Evolutionary conservation across 1,284 basidiomycete genomes (phyloP).

Genomic region (Bjerkandera adusta): DNA sequence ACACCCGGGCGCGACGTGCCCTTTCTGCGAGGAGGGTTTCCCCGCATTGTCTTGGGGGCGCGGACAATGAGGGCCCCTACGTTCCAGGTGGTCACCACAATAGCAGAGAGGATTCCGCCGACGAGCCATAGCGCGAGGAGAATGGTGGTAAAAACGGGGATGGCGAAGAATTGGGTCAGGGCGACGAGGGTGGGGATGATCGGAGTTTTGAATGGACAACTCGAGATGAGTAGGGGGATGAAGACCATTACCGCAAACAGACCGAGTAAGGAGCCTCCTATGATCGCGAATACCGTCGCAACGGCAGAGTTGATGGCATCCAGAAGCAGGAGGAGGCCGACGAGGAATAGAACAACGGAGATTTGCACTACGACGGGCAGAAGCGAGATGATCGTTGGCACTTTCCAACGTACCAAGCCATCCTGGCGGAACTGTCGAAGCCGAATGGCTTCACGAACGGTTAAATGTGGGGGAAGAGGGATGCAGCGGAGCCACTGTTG

Average conservation of each 20-base stretch:
- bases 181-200: too few species aligned
- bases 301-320: not conserved
- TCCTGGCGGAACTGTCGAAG: constrained; percentile 3
- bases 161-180: too few species aligned
- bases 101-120: too few species aligned
- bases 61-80: too few species aligned
- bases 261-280: not conserved
- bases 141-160: too few species aligned
- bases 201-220: constrained; percentile 3
- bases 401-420: constrained; percentile 1
- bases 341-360: constrained; percentile 10
- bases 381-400: constrained; percentile 8
- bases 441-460: constrained; percentile 1
- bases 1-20: too few species aligned
- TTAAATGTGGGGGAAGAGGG: constrained; percentile 3
- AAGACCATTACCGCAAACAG: not conserved
- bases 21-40: too few species aligned
- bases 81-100: too few species aligned
- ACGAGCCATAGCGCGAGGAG: too few species aligned
- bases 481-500: constrained; percentile 15
- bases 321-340: constrained; percentile 8
- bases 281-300: not conserved
- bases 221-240: not conserved
- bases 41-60: too few species aligned
- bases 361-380: constrained; percentile 12